Percentiles rank a stretch among this genome's conserved stretches.
These are phyloP conservation scores for Penicillium psychrofluorescens DNA, from an alignment of 495 filamentous ascomycete species.

Conservation along the genomic window DNA sequence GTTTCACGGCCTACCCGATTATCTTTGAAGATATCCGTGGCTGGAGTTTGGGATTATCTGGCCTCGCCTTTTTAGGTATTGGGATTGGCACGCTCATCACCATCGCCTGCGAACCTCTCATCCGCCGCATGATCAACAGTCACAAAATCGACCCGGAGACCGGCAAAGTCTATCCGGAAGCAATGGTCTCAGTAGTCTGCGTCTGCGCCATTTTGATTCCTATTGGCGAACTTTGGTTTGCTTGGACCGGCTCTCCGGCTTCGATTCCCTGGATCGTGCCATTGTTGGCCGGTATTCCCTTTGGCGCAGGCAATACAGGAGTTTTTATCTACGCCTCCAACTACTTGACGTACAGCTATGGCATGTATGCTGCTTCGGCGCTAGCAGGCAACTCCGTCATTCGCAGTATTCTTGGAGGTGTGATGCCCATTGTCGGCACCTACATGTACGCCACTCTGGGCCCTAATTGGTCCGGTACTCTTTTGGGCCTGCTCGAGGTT, in stretches of 20 bases:
- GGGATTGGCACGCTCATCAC: slow-evolving; percentile 62
- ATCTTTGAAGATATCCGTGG: slow-evolving; percentile 66
- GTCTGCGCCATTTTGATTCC: slow-evolving; percentile 63
- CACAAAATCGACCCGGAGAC: slow-evolving; percentile 64
- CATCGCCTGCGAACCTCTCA: slow-evolving; percentile 61
- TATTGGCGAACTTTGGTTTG: slow-evolving; percentile 68
- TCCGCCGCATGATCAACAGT: slow-evolving; percentile 63
- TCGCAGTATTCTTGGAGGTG: slow-evolving; percentile 60
- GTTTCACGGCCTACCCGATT: slow-evolving; percentile 76
- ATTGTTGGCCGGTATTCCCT: slow-evolving; percentile 70
- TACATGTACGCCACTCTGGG: slow-evolving; percentile 63
- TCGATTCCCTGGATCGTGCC: slow-evolving; percentile 70
- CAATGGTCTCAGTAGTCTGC: slow-evolving; percentile 64
- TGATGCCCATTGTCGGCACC: slow-evolving; percentile 65
- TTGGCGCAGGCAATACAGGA: slow-evolving; percentile 67
- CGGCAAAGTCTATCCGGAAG: slow-evolving; percentile 61
- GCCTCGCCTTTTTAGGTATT: slow-evolving; percentile 71
- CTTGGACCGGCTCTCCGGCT: slow-evolving; percentile 69
- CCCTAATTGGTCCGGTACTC: slow-evolving; percentile 71
- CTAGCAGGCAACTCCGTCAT: slow-evolving; percentile 71
- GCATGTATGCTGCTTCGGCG: slow-evolving; percentile 69
- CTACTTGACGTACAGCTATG: slow-evolving; percentile 72
- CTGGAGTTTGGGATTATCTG: slow-evolving; percentile 61
- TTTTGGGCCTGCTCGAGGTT: slow-evolving; percentile 64
- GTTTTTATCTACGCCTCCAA: slow-evolving; percentile 76